phyloP scores from a whole-genome alignment of 805 yeast genomes.

The Candida easanensis region DNA sequence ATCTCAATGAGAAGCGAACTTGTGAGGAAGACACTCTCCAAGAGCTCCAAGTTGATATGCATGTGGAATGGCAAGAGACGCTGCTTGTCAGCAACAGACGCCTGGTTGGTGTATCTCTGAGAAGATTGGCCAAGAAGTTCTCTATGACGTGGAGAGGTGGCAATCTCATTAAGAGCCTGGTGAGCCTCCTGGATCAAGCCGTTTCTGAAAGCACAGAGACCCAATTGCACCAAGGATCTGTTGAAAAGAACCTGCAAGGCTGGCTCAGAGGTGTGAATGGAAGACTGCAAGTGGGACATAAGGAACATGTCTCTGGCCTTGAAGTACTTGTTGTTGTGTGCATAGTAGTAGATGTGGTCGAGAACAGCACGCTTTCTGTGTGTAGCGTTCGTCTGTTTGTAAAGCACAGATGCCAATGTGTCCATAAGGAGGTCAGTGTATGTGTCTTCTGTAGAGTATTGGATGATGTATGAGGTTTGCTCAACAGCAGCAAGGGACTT shows the following conservation, averaged over 20 bases:
- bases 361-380: slow-evolving; percentile 83
- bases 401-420: slow-evolving; percentile 60
- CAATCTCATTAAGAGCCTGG: slow-evolving; percentile 83
- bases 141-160: slow-evolving; percentile 79
- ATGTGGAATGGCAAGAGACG: slow-evolving; percentile 94
- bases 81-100: slow-evolving; percentile 62
- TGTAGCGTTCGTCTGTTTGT: slow-evolving; percentile 61
- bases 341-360: slow-evolving; percentile 84
- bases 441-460: slow-evolving; percentile 30
- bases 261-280: slow-evolving; percentile 82
- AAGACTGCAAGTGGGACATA: slow-evolving; percentile 78
- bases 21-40: slow-evolving; percentile 92
- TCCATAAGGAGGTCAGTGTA: slow-evolving; percentile 59
- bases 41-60: slow-evolving; percentile 93
- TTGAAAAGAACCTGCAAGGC: slow-evolving; percentile 88
- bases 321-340: slow-evolving; percentile 80
- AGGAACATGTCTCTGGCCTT: slow-evolving; percentile 87
- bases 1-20: slow-evolving; percentile 86
- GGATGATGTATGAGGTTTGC: slow-evolving; percentile 28
- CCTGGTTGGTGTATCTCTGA: slow-evolving; percentile 60
- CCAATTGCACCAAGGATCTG: slow-evolving; percentile 93
- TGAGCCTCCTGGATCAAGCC: slow-evolving; percentile 86
- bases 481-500: slow-evolving; percentile 31
- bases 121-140: slow-evolving; percentile 92
- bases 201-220: slow-evolving; percentile 89